Percentiles rank a stretch among this genome's conserved stretches.
phyloP scores from a whole-genome alignment of 441 rosid genomes.

The Francoa sonchifolia region DNA sequence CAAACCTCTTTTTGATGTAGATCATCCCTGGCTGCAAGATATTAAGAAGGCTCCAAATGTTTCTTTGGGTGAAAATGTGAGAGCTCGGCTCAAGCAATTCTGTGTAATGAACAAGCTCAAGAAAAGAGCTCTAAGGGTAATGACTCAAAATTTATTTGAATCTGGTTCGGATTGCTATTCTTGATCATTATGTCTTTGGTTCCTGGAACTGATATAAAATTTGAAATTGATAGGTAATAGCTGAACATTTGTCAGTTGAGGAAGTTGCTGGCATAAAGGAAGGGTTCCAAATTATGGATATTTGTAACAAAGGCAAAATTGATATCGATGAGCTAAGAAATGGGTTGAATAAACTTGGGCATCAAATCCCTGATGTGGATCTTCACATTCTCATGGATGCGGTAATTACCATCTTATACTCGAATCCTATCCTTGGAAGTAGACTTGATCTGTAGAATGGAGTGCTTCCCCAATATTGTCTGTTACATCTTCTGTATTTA shows the following conservation, averaged over 20 bases:
- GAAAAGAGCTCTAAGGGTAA: constrained; percentile 73
- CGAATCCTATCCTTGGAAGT: too few species aligned
- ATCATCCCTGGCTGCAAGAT: constrained; percentile 66
- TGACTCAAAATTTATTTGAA: constrained; percentile 4
- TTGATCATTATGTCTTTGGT: background rate
- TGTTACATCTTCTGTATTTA: too few species aligned
- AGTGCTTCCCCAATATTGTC: too few species aligned
- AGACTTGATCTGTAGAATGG: too few species aligned
- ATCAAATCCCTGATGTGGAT: constrained; percentile 45
- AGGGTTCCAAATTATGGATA: constrained; percentile 55
- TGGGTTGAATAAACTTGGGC: constrained; percentile 57
- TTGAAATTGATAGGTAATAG: constrained; percentile 37
- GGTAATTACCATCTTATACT: constrained; percentile 23
- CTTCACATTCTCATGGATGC: constrained; percentile 69
- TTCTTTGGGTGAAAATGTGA: constrained; percentile 61
- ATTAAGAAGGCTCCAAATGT: constrained; percentile 71
- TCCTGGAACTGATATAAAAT: constrained; percentile 4
- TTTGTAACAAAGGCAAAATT: constrained; percentile 49
- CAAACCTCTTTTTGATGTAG: constrained; percentile 18
- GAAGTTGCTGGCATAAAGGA: constrained; percentile 66
- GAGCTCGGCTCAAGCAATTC: constrained; percentile 66
- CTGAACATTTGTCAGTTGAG: constrained; percentile 62
- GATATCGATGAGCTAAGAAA: constrained; percentile 46
- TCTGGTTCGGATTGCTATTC: too few species aligned
- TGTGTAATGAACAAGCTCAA: constrained; percentile 73